Base-by-base conservation (phyloP, 192 early-diverging fungal species). In the Pilobolus umbonatus region DNA sequence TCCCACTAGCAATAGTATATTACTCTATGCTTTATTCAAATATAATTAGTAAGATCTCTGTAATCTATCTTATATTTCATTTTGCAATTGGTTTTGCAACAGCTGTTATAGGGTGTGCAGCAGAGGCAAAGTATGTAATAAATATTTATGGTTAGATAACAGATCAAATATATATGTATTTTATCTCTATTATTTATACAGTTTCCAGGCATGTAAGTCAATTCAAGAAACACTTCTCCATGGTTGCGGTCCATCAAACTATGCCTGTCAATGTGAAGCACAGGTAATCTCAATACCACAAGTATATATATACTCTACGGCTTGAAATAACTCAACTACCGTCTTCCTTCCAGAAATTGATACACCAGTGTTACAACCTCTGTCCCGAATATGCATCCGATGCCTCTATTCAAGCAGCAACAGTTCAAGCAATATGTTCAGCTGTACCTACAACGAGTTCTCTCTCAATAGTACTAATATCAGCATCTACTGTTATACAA, bases 241-340 rank as follows among this genome's bases (percentile, higher is more conserved):
- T 14, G 38, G 38, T 9, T 65, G 64, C 28, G 64, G 64, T 11
- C 55, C 64, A 10, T 44, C 40, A 25, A 56, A 65, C n/a, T 65
- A 65, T 26, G 39, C 19, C n/a, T 65, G 64, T 14, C 64, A 65
- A 65, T 65, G 64, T 65, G 48, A 47, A 21, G 64, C 64, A 11
- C 64, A 65, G 34, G 46, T 49, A 39, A 1, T 28, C 35, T 36
- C 25, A 36, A 12, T 36, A 36, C 40, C 9, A 43, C 17, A 26
- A 11, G 17, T 6, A 40, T 17, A 44, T 9, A n/a, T 11, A 14
- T 44, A 10, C 10, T 30, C 1, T 12, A 28, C 19, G 5, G 0
- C 11, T 28, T 15, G 11, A 28, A 7, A 48, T 2, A 9, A 14
- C 14, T 39, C 28, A 28, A n/a, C 22, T 26, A 30, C 28, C 7